phyloP scores from a whole-genome alignment of 352 stramenopile genomes.

The Globisporangium radiosum region DNA sequence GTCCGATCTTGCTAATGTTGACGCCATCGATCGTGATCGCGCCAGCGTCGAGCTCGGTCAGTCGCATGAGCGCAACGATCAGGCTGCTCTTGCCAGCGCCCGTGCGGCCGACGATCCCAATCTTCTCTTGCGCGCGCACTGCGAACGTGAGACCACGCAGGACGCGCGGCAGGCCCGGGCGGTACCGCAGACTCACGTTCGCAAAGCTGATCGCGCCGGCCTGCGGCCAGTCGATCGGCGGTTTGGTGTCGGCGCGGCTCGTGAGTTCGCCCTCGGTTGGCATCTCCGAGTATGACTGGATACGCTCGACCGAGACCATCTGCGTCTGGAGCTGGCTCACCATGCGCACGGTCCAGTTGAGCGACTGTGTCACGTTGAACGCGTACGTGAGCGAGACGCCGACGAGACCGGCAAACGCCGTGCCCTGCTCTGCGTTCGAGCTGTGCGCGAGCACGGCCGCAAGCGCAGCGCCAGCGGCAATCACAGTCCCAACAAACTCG shows the following conservation, averaged over 20 bases:
- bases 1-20: slow-evolving; percentile 42
- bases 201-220: slow-evolving; percentile 69
- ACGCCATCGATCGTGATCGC: slow-evolving; percentile 56
- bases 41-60: slow-evolving; percentile 70
- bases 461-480: slow-evolving; percentile 48
- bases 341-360: slow-evolving; percentile 71
- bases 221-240: slow-evolving; percentile 53
- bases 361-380: slow-evolving; percentile 75
- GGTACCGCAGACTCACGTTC: slow-evolving; percentile 83
- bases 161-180: slow-evolving; percentile 37
- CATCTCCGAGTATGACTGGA: slow-evolving; percentile 66
- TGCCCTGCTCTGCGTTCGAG: slow-evolving; percentile 24
- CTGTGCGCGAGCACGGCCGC: slow-evolving; percentile 48
- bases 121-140: slow-evolving; percentile 69
- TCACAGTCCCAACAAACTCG: slow-evolving; percentile 61
- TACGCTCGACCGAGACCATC: slow-evolving; percentile 74
- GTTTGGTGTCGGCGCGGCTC: slow-evolving; percentile 60
- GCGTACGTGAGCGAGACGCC: slow-evolving; percentile 74
- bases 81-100: slow-evolving; percentile 81
- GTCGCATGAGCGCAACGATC: slow-evolving; percentile 74
- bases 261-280: slow-evolving; percentile 67
- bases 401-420: slow-evolving; percentile 48
- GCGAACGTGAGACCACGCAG: slow-evolving; percentile 45
- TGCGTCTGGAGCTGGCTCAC: slow-evolving; percentile 72
- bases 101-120: slow-evolving; percentile 54